Evolutionary conservation across 768 basidiomycete species (phyloP).

Genomic region (Tricholoma terreum): DNA sequence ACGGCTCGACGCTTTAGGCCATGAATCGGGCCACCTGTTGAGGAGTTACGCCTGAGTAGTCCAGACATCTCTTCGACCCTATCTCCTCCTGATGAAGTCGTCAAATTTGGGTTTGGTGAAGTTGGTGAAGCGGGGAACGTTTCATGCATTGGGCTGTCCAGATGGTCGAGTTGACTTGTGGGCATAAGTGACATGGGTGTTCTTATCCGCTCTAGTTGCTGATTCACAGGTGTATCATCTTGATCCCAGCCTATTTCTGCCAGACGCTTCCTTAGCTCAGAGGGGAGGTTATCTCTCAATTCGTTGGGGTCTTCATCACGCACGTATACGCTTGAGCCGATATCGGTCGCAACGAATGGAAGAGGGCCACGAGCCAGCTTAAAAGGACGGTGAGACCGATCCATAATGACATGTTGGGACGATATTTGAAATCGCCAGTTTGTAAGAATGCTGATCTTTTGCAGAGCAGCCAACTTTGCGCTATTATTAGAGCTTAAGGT

Average conservation of each 20-base stretch:
- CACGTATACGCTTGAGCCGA: constrained; percentile 61
- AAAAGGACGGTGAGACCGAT: constrained; percentile 66
- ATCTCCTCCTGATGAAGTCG: constrained; percentile 14
- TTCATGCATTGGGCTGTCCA: constrained; percentile 33
- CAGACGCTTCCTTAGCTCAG: constrained; percentile 61
- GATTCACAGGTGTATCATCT: constrained; percentile 53
- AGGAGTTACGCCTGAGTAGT: constrained; percentile 57
- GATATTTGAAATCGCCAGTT: constrained; percentile 71
- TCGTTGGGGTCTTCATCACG: constrained; percentile 51
- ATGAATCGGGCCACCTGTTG: constrained; percentile 41
- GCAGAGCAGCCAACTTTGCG: constrained; percentile 50
- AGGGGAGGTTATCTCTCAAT: constrained; percentile 51
- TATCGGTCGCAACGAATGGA: constrained; percentile 73
- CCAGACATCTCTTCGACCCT: constrained; percentile 24
- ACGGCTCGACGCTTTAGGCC: constrained; percentile 59
- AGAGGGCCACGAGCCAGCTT: constrained; percentile 66
- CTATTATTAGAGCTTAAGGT: constrained; percentile 43
- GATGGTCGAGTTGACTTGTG: constrained; percentile 49
- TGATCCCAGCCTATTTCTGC: constrained; percentile 75
- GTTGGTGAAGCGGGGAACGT: constrained; percentile 17
- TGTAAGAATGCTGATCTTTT: constrained; percentile 52
- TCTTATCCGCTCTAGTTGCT: constrained; percentile 53
- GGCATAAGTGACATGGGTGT: constrained; percentile 70
- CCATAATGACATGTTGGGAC: constrained; percentile 56
- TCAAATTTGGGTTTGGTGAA: constrained; percentile 29